Conservation (phyloP, 75 land plant genomes). For the Pseudotsuga menziesii region DNA sequence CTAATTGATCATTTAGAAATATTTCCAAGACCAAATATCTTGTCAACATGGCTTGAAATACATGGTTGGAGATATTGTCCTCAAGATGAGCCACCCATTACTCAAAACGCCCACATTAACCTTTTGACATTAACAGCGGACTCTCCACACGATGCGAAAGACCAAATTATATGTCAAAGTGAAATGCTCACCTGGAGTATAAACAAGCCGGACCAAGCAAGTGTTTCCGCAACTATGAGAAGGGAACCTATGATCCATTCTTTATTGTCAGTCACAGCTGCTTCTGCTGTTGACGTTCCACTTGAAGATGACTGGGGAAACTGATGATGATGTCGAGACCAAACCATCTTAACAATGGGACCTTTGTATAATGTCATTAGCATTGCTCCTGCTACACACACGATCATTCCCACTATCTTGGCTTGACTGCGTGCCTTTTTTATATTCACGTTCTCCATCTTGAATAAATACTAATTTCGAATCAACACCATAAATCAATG, state of each 20-base stretch:
- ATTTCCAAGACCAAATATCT: no score
- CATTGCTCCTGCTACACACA: constrained; percentile 55
- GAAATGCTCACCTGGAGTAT: no score
- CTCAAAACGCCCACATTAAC: no score
- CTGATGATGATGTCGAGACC: constrained; percentile 24
- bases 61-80: no score
- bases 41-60: no score
- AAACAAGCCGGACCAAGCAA: constrained; percentile 1
- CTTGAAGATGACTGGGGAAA: background rate
- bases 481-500: background rate
- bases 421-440: constrained; percentile 51
- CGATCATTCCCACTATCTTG: constrained; percentile 48
- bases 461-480: background rate
- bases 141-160: no score
- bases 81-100: no score
- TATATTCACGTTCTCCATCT: constrained; percentile 43
- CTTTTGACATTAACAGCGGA: no score
- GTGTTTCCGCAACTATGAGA: constrained; percentile 35
- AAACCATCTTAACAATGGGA: constrained; percentile 20
- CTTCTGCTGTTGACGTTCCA: background rate
- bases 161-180: no score
- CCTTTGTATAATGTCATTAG: constrained; percentile 68
- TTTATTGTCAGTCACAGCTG: constrained; percentile 10
- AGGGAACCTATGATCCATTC: constrained; percentile 50
- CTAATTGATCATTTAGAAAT: no score